These are phyloP conservation scores for Picochlorum costavermella DNA, from an alignment of 139 green algal genomes.

Conservation along the genomic window DNA sequence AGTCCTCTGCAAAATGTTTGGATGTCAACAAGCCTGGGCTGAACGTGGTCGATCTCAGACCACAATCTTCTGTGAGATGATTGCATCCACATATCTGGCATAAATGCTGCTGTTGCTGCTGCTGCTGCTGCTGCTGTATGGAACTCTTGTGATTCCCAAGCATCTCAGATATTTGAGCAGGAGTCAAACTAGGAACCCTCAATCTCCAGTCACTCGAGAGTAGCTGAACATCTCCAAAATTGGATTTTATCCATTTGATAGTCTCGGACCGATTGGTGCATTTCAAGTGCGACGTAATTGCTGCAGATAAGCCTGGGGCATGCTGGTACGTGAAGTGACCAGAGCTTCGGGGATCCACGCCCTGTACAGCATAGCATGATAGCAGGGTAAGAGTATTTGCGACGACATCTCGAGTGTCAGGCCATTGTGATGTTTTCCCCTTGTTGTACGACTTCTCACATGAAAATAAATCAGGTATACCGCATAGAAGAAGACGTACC, in stretches of 20 bases:
- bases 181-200: background rate
- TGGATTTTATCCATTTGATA: slow-evolving; percentile 1
- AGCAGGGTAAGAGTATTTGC: background rate
- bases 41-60: background rate
- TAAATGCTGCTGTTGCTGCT: background rate
- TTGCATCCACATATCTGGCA: slow-evolving; percentile 2
- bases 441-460: too few relatives aligned
- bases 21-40: background rate
- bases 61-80: background rate
- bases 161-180: background rate
- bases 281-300: background rate
- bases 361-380: background rate
- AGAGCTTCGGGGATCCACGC: background rate
- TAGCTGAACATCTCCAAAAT: background rate
- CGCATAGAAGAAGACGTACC: background rate
- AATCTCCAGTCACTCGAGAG: background rate
- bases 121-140: background rate
- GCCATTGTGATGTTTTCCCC: too few relatives aligned
- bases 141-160: background rate
- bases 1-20: too few relatives aligned
- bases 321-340: slow-evolving; percentile 5
- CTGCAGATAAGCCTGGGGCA: background rate
- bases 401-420: background rate
- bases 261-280: background rate
- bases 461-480: too few relatives aligned